phyloP scores from a whole-genome alignment of 139 green algal genomes.

The Tetraselmis chui region DNA sequence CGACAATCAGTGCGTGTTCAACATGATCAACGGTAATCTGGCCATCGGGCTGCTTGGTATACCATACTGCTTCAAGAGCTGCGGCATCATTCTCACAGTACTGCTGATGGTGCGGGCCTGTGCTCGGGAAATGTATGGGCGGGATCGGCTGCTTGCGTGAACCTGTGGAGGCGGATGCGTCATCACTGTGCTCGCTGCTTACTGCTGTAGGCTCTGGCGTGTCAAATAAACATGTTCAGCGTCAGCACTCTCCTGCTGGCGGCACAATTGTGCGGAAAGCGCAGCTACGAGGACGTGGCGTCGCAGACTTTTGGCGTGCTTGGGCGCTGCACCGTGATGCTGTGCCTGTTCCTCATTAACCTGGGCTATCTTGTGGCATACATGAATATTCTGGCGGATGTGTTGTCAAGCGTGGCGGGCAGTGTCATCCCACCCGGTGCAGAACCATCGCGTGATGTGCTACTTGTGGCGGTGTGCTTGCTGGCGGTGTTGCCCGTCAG shows the following conservation, averaged over 20 bases:
- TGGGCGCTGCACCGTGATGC: slow-evolving; percentile 25
- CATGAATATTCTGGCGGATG: slow-evolving; percentile 76
- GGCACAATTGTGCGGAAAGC: slow-evolving; percentile 47
- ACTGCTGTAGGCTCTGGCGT: background rate
- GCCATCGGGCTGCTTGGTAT: slow-evolving; percentile 58
- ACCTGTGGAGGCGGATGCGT: too few relatives aligned
- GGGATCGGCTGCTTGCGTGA: background rate
- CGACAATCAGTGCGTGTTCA: slow-evolving; percentile 45
- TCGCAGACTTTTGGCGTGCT: slow-evolving; percentile 21
- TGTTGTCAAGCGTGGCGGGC: slow-evolving; percentile 60
- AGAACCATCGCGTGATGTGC: slow-evolving; percentile 58
- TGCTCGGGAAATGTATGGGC: too few relatives aligned
- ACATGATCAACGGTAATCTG: slow-evolving; percentile 62
- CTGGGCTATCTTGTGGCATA: slow-evolving; percentile 65
- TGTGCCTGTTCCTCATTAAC: slow-evolving; percentile 50
- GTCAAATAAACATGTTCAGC: background rate
- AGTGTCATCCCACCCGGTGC: slow-evolving; percentile 72
- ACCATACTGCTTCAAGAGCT: slow-evolving; percentile 54
- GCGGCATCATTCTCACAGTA: slow-evolving; percentile 53
- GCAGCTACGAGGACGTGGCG: slow-evolving; percentile 62
- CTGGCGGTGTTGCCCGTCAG: slow-evolving; percentile 57
- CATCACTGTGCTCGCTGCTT: slow-evolving; percentile 62
- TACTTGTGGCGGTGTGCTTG: slow-evolving; percentile 50
- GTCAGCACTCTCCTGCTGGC: slow-evolving; percentile 44
- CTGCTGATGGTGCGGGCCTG: slow-evolving; percentile 43